Base-by-base conservation (phyloP, 2,329 filamentous ascomycete genomes). In the Pseudogymnoascus sp. region DNA sequence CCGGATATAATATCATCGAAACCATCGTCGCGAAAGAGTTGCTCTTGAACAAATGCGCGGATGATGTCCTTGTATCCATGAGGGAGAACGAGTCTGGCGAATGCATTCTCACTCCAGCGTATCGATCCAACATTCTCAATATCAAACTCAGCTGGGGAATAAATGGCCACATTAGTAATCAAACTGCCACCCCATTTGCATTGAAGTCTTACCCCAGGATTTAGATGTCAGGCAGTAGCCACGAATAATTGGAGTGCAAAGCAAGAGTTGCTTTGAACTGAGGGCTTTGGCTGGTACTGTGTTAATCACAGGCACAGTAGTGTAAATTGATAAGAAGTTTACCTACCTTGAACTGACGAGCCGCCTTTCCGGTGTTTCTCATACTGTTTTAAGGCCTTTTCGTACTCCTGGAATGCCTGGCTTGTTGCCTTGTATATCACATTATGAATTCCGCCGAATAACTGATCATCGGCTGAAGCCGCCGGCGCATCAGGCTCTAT, bases 1-100 rank as follows among this genome's bases (percentile, higher is more conserved):
- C 80, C 80, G 9, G 75, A 75, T 68, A 83, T 82, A 63, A 83
- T 74, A 65, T 83, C 80, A 72, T 82, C 80, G 64, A 82, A 83
- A 7, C 67, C 70, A 26, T 71, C 72, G 21, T 68, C 63, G 13
- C 75, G 70, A 35, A 77, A 76, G 44, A 79, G 74, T 70, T 82
- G 80, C 4, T 76, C 77, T 70, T 80, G 75, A 1, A 79, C 80
- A 61, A 83, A 80, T 1, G 79, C 78, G 6, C 78, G 74, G 66
- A 83, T 78, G 9, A 83, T 74, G 40, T 82, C 78, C 70, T 83
- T 83, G 62, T 81, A 76, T 29, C 78, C 78, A 1, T 75, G 67
- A 0, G 79, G 77, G 23, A 83, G 74, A 9, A 83, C 80, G 2
- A 83, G 77, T 2, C 74, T 77, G 40, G 76, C 71, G 62, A 83